Base-by-base conservation (phyloP, 1,284 basidiomycete species). In the Volvariella surrecta region DNA sequence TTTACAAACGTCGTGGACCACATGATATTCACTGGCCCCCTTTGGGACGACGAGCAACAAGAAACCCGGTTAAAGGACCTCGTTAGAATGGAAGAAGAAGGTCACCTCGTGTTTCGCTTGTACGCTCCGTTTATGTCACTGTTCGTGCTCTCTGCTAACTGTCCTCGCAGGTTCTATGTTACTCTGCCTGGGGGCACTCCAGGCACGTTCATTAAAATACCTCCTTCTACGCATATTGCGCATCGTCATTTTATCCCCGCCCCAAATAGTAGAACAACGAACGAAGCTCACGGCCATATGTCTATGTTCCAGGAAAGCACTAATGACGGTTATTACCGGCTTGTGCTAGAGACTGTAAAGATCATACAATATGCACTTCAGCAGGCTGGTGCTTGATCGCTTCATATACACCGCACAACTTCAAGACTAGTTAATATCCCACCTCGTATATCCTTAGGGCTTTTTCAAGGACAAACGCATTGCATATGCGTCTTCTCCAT, bases 401-500 rank as follows among this genome's bases (percentile, higher is more conserved):
- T n/a, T n/a, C n/a, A n/a, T n/a, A n/a, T n/a, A n/a, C n/a, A n/a
- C n/a, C n/a, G n/a, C n/a, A n/a, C n/a, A n/a, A n/a, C n/a, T n/a
- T n/a, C n/a, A n/a, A n/a, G n/a, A n/a, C n/a, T n/a, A n/a, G n/a
- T n/a, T n/a, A n/a, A n/a, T n/a, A n/a, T n/a, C n/a, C n/a, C n/a
- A n/a, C n/a, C n/a, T n/a, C 24, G 11, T 6, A 11, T 6, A 11
- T 6, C 11, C 24, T 28, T 28, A 28, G 38, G 55, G 61, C 51
- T 52, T 48, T 45, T 75, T 71, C 46, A 88, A 64, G 3, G 70
- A 70, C 39, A 89, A 72, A 32, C 79, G 75, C 91, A 95, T 94
- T 2, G 87, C 82, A 56, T 89, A 92, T 28, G 92, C 91, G 53
- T 94, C 89, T 64, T 95, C 91, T 7, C 90, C 89, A 55, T 95